Evolutionary conservation across 305 asterid species (phyloP).

Genomic region (Plantago rigida): DNA sequence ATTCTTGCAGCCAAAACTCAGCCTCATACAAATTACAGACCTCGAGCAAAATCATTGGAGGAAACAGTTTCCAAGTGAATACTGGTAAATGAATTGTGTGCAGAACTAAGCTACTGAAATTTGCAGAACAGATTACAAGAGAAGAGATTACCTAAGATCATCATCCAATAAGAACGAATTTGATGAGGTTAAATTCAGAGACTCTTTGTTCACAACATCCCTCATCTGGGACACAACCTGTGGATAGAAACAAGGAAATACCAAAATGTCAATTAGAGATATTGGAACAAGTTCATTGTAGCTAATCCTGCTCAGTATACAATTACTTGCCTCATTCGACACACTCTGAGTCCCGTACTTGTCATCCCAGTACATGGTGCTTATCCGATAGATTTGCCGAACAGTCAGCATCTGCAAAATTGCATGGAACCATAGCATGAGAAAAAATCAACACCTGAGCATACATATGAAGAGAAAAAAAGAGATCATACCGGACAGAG

Average conservation of each 20-base stretch:
- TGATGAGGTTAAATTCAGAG: constrained; percentile 66
- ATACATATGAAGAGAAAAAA: neutral
- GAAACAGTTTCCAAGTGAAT: neutral
- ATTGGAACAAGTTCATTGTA: neutral
- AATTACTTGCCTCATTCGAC: constrained; percentile 64
- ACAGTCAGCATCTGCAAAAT: constrained; percentile 67
- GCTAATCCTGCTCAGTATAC: too few species aligned
- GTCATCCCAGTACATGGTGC: constrained; percentile 99
- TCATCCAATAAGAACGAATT: constrained; percentile 93
- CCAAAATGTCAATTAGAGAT: neutral
- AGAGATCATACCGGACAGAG: constrained; percentile 71
- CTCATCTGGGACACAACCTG: constrained; percentile 97
- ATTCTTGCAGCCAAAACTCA: too few species aligned
- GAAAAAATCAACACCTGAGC: neutral
- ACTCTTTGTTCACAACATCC: constrained; percentile 74
- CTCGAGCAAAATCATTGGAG: too few species aligned
- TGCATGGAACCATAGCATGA: constrained; percentile 12
- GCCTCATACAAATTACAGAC: too few species aligned
- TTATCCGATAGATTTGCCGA: constrained; percentile 91
- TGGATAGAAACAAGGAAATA: constrained; percentile 16
- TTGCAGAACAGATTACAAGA: too few species aligned
- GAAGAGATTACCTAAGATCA: constrained; percentile 63
- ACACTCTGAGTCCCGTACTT: constrained; percentile 97
- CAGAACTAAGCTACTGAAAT: neutral
- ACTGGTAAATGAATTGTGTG: constrained; percentile 8